Conservation (phyloP, 73 alveolate genomes). For the Paraurostyla sp. region DNA sequence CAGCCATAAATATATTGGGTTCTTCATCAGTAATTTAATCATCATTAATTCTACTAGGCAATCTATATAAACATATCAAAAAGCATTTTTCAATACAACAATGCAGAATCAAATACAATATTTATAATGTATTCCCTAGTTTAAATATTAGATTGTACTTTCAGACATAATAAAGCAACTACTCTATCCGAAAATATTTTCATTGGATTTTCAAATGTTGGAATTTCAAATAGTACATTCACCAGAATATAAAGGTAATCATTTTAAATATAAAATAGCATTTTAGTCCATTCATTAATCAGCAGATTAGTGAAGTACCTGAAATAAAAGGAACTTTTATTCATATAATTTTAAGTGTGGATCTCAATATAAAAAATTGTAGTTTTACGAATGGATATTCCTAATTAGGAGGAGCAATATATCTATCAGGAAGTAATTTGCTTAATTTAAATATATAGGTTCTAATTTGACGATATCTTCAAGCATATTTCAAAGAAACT, state of each 20-base stretch:
- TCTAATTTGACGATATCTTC: background rate
- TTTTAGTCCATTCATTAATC: background rate
- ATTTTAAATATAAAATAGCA: background rate
- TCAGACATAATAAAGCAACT: background rate
- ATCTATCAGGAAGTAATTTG: background rate
- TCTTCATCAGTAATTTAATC: background rate
- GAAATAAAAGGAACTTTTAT: slow-evolving; percentile 18
- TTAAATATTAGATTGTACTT: background rate
- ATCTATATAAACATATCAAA: background rate
- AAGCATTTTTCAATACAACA: background rate
- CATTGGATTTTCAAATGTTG: slow-evolving; percentile 4
- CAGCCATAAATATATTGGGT: slow-evolving; percentile 1
- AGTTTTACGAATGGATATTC: background rate
- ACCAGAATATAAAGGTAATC: background rate
- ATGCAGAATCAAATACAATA: background rate
- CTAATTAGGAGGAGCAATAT: background rate
- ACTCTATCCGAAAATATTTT: background rate
- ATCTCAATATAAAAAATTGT: background rate
- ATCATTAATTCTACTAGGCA: background rate
- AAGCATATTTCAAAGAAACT: background rate
- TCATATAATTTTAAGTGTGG: background rate
- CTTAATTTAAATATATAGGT: background rate
- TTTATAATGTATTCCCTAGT: background rate
- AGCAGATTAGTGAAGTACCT: background rate
- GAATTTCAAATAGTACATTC: background rate